phyloP scores from a whole-genome alignment of 2,329 filamentous ascomycete species.

The Monosporascus sp. region DNA sequence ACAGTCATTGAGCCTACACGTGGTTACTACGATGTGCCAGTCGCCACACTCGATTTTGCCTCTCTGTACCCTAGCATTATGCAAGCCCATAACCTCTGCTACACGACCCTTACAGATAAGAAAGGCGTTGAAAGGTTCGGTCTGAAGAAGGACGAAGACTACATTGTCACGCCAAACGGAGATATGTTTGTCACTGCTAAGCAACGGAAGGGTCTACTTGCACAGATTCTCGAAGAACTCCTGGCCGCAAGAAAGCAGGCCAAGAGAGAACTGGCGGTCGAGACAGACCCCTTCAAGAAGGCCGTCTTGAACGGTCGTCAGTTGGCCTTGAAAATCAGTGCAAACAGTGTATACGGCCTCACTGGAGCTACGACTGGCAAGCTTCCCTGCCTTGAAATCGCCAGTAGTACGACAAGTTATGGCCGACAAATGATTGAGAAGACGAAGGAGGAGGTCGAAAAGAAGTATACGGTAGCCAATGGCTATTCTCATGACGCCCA shows the following conservation, averaged over 20 bases:
- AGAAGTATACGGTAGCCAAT: constrained; percentile 84
- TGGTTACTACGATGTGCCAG: constrained; percentile 90
- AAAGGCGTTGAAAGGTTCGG: constrained; percentile 68
- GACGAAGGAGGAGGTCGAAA: constrained; percentile 93
- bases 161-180: constrained; percentile 91
- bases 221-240: constrained; percentile 93
- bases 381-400: constrained; percentile 88
- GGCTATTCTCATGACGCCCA: constrained; percentile 92
- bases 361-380: constrained; percentile 96
- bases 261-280: constrained; percentile 80
- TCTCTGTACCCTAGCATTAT: constrained; percentile 99
- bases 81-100: constrained; percentile 96
- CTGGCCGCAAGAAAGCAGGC: constrained; percentile 89
- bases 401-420: constrained; percentile 94
- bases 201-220: constrained; percentile 83
- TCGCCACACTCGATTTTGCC: constrained; percentile 97
- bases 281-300: constrained; percentile 96
- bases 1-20: constrained; percentile 95
- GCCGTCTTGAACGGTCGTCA: constrained; percentile 97
- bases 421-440: constrained; percentile 98
- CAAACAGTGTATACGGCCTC: constrained; percentile 95
- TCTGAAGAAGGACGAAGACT: constrained; percentile 85
- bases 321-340: constrained; percentile 90
- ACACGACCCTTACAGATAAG: constrained; percentile 86
- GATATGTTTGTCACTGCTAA: constrained; percentile 88